These are phyloP conservation scores for Quercus engelmannii DNA, from an alignment of 306 rosid species.

Conservation along the genomic window DNA sequence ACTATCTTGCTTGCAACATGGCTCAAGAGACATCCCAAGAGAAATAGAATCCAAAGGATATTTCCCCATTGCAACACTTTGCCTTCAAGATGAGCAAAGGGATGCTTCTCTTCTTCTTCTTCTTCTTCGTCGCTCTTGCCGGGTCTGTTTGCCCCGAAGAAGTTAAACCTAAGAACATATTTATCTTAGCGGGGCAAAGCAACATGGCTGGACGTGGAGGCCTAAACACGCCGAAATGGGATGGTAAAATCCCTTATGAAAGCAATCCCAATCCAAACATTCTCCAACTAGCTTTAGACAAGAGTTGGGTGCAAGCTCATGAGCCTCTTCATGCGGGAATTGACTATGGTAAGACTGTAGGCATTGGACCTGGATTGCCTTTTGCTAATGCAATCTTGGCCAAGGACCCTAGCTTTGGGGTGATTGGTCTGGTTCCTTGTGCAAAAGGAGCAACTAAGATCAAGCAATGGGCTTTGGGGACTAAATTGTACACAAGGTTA, in stretches of 20 bases:
- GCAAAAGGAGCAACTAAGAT: conserved; percentile 45
- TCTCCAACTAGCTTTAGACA: conserved; percentile 35
- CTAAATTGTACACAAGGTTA: no score
- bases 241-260: conserved; percentile 51
- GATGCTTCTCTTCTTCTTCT: neutral
- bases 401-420: neutral
- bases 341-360: no score
- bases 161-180: conserved; percentile 24
- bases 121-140: conserved; percentile 10
- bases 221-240: conserved; percentile 48
- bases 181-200: conserved; percentile 85
- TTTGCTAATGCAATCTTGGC: conserved; percentile 29
- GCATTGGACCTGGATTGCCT: conserved; percentile 43
- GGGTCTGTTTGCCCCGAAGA: neutral
- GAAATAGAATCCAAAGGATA: no score
- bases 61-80: no score
- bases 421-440: conserved; percentile 36
- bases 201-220: conserved; percentile 97
- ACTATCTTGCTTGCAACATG: no score
- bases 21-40: no score
- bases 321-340: conserved; percentile 63
- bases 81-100: no score
- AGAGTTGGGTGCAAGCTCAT: conserved; percentile 57
- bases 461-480: conserved; percentile 30
- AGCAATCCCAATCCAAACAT: conserved; percentile 42